These are phyloP conservation scores for Myrica gale DNA, from an alignment of 306 rosid genomes.

Conservation along the genomic window DNA sequence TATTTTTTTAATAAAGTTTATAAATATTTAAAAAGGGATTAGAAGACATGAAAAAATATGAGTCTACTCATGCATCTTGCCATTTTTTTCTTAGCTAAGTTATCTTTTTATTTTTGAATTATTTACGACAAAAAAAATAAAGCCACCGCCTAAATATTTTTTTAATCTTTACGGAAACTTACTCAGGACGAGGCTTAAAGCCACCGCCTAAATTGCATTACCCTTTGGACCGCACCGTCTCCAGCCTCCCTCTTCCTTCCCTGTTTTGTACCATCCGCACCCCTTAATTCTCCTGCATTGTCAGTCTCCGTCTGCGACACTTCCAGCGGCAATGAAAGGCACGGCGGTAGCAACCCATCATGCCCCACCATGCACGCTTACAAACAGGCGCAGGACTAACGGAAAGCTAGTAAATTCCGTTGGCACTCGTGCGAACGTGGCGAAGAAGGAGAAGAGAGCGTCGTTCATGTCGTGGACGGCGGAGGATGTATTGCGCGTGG, in stretches of 20 bases:
- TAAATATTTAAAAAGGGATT: too few relatives aligned
- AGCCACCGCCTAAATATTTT: too few relatives aligned
- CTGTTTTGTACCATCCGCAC: not conserved
- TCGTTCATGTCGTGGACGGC: constrained; percentile 69
- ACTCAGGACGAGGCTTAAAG: too few relatives aligned
- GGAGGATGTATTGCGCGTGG: constrained; percentile 60
- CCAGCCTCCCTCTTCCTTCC: not conserved
- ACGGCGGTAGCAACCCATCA: constrained; percentile 32
- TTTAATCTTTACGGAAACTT: too few relatives aligned
- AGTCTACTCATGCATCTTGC: too few relatives aligned
- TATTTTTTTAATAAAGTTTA: too few relatives aligned
- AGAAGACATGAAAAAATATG: too few relatives aligned
- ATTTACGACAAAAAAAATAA: too few relatives aligned
- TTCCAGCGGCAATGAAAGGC: constrained; percentile 40
- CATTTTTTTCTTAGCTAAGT: too few relatives aligned
- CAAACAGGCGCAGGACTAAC: constrained; percentile 17
- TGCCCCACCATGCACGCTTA: not conserved
- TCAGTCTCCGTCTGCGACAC: not conserved
- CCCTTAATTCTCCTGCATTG: not conserved
- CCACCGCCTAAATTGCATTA: too few relatives aligned
- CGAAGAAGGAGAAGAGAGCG: constrained; percentile 27
- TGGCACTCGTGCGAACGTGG: not conserved
- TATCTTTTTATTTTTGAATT: too few relatives aligned
- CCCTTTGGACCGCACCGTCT: too few relatives aligned
- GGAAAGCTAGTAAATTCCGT: not conserved